Conservation (phyloP, 2,329 filamentous ascomycete species). For the Aureobasidium subglaciale region DNA sequence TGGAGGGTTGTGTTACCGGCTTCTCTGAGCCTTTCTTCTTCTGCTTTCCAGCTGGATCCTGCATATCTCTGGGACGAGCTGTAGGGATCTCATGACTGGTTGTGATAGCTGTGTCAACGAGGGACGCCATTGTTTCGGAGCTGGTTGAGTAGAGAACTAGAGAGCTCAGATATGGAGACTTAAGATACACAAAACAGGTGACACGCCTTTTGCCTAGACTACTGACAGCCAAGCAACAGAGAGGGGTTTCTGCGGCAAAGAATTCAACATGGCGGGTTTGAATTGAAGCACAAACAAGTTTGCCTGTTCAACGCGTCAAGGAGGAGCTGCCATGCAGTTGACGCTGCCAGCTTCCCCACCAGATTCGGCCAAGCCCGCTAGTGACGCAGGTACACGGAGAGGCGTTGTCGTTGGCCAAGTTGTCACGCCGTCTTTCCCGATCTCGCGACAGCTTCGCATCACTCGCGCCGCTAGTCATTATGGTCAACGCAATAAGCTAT, state of each 20-base stretch:
- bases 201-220: background rate
- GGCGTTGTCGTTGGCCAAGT: conserved; percentile 9
- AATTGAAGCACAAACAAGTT: background rate
- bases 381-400: background rate
- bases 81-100: conserved; percentile 15
- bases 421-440: conserved; percentile 12
- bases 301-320: background rate
- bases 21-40: background rate
- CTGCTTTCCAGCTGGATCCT: background rate
- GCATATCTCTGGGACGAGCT: background rate
- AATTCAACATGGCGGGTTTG: conserved; percentile 1
- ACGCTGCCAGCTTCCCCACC: conserved; percentile 7
- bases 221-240: background rate
- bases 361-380: background rate
- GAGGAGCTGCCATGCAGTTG: conserved; percentile 11
- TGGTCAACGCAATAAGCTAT: background rate
- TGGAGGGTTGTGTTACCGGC: conserved; percentile 22
- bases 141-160: background rate
- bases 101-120: conserved; percentile 11
- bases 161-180: background rate
- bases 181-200: background rate
- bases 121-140: conserved; percentile 10
- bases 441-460: background rate
- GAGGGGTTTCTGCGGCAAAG: conserved; percentile 7
- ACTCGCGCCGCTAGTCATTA: background rate